phyloP scores from a whole-genome alignment of 1,139 yeast genomes.

The Yamadazyma blattariae region DNA sequence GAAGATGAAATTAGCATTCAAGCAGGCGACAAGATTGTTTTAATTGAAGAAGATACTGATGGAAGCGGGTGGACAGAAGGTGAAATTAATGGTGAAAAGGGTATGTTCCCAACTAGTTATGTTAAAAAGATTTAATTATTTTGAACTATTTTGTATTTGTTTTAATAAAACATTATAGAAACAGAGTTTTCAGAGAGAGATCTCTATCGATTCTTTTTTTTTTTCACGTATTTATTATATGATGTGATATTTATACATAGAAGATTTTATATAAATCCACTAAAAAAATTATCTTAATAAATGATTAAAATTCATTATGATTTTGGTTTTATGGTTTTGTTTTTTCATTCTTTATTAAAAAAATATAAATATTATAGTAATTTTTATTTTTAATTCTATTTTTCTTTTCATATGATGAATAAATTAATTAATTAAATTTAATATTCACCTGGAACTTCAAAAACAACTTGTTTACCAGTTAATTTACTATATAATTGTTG shows the following conservation, averaged over 20 bases:
- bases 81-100: conserved; percentile 67
- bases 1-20: conserved; percentile 72
- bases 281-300: conserved; percentile 5
- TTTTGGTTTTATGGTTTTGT: neutral
- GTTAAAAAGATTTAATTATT: conserved; percentile 41
- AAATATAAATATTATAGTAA: neutral
- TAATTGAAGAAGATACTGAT: conserved; percentile 64
- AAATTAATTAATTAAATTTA: conserved; percentile 24
- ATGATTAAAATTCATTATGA: conserved; percentile 6
- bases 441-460: conserved; percentile 84
- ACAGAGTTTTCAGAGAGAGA: too few species aligned
- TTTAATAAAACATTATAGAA: too few species aligned
- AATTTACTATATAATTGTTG: conserved; percentile 97
- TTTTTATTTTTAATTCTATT: too few species aligned
- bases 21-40: conserved; percentile 74
- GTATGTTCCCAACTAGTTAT: conserved; percentile 83
- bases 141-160: too few species aligned
- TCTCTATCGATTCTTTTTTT: neutral
- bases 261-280: conserved; percentile 1
- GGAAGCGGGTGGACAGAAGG: conserved; percentile 99
- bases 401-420: neutral
- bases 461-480: conserved; percentile 99
- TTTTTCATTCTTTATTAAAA: neutral
- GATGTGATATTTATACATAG: conserved; percentile 7
- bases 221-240: conserved; percentile 10